Percentiles rank a stretch among this genome's conserved stretches.
Evolutionary conservation across 2,329 filamentous ascomycete genomes (phyloP).

Genomic region (Aspergillus luchuensis): DNA sequence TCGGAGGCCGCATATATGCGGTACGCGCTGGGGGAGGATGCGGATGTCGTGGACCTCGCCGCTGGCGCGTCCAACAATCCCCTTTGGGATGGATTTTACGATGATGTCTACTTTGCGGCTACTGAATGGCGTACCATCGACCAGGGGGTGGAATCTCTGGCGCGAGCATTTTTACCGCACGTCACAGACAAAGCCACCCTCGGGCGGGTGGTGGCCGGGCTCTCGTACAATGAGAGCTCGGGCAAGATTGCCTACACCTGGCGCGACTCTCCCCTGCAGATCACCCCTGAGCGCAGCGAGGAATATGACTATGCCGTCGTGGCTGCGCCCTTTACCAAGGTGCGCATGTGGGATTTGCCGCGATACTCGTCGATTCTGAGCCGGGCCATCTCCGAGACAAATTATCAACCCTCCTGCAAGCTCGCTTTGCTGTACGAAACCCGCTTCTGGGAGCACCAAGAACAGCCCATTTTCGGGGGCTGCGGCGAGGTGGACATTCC

Average conservation of each 20-base stretch:
- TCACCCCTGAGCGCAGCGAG: constrained; percentile 45
- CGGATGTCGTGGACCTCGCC: constrained; percentile 59
- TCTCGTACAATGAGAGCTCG: constrained; percentile 55
- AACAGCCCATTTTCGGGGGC: constrained; percentile 63
- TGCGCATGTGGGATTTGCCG: constrained; percentile 64
- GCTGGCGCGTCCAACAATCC: constrained; percentile 48
- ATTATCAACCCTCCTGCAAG: constrained; percentile 56
- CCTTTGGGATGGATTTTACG: constrained; percentile 56
- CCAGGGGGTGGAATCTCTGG: constrained; percentile 60
- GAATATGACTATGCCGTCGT: constrained; percentile 69
- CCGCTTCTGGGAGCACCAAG: constrained; percentile 61
- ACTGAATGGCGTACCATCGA: constrained; percentile 67
- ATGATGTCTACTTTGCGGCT: constrained; percentile 62
- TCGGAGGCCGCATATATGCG: constrained; percentile 65
- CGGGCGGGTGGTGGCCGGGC: constrained; percentile 58
- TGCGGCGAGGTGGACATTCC: constrained; percentile 34
- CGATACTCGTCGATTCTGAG: constrained; percentile 53
- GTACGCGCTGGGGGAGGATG: constrained; percentile 57
- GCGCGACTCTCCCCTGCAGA: constrained; percentile 46
- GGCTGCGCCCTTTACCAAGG: constrained; percentile 64
- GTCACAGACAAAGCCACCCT: constrained; percentile 61
- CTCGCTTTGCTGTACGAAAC: constrained; percentile 69
- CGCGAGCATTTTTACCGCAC: constrained; percentile 63
- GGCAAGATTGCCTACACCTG: constrained; percentile 62
- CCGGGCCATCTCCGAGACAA: constrained; percentile 52